These are phyloP conservation scores for Leucogyrophana mollusca DNA, from an alignment of 768 basidiomycete species.

Conservation along the genomic window DNA sequence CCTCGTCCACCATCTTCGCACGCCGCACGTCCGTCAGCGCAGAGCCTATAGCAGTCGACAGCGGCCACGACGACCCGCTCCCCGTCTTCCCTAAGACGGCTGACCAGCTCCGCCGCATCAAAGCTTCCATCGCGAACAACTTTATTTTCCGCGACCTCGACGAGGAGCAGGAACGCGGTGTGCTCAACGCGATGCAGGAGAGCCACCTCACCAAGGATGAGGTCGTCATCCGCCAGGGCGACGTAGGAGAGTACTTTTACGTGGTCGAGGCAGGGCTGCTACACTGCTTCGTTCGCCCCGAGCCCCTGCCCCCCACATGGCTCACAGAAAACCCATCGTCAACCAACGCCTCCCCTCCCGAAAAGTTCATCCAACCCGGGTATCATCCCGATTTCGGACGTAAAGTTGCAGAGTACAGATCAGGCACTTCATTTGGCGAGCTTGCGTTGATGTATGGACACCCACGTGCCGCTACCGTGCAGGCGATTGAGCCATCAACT, in stretches of 20 bases:
- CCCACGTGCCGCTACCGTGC: conserved; percentile 90
- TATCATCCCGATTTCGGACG: conserved; percentile 73
- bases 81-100: conserved; percentile 77
- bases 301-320: conserved; percentile 63
- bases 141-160: conserved; percentile 96
- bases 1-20: conserved; percentile 77
- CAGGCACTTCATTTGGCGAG: conserved; percentile 91
- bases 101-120: conserved; percentile 87
- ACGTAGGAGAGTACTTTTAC: conserved; percentile 96
- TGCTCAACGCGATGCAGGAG: conserved; percentile 95
- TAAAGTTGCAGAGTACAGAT: conserved; percentile 81
- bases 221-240: conserved; percentile 96
- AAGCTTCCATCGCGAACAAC: conserved; percentile 80
- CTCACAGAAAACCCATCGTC: conserved; percentile 41
- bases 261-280: conserved; percentile 90
- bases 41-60: conserved; percentile 88
- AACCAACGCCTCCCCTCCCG: conserved; percentile 37
- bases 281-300: conserved; percentile 77
- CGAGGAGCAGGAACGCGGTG: conserved; percentile 92
- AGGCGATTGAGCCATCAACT: conserved; percentile 78
- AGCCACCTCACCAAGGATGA: conserved; percentile 65
- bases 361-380: conserved; percentile 61
- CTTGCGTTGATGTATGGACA: conserved; percentile 98
- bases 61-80: conserved; percentile 59
- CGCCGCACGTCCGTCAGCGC: conserved; percentile 94